Evolutionary conservation across 1,139 yeast species (phyloP).

Genomic region (Zygoascus meyerae): DNA sequence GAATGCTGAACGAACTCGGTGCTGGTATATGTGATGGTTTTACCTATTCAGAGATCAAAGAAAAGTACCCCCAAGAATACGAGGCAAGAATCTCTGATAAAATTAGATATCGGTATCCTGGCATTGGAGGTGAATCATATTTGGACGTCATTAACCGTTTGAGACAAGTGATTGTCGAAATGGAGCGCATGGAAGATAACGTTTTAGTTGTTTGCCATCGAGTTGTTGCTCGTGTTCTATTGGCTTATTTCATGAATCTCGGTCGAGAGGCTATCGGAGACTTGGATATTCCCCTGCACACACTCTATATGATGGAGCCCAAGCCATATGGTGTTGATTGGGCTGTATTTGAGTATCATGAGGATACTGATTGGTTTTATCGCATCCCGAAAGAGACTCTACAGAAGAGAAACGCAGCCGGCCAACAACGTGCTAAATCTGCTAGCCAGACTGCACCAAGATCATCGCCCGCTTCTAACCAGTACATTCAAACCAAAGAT

Average conservation of each 20-base stretch:
- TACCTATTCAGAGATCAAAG: slow-evolving; percentile 79
- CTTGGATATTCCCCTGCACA: slow-evolving; percentile 87
- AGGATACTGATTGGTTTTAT: slow-evolving; percentile 67
- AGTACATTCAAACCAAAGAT: slow-evolving; percentile 20
- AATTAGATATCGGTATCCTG: slow-evolving; percentile 83
- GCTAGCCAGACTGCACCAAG: not conserved
- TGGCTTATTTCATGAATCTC: slow-evolving; percentile 84
- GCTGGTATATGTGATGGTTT: slow-evolving; percentile 90
- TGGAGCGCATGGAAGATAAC: slow-evolving; percentile 88
- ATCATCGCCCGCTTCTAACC: slow-evolving; percentile 5
- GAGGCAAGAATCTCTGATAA: slow-evolving; percentile 69
- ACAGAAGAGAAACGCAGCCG: slow-evolving; percentile 16
- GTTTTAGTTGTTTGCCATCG: slow-evolving; percentile 79
- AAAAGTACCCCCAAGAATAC: slow-evolving; percentile 68
- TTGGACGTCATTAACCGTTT: slow-evolving; percentile 87
- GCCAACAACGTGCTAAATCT: not conserved
- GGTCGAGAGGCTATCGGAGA: slow-evolving; percentile 81
- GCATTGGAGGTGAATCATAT: slow-evolving; percentile 95
- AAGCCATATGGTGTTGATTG: slow-evolving; percentile 95
- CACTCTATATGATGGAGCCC: slow-evolving; percentile 82
- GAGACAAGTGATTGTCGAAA: slow-evolving; percentile 84
- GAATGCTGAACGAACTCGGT: slow-evolving; percentile 89
- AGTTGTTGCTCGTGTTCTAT: slow-evolving; percentile 78
- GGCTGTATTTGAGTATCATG: slow-evolving; percentile 82
- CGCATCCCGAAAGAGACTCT: slow-evolving; percentile 44